Percentiles rank a stretch among this genome's conserved stretches.
phyloP scores from a whole-genome alignment of 306 rosid species.

The Luffa aegyptiaca region DNA sequence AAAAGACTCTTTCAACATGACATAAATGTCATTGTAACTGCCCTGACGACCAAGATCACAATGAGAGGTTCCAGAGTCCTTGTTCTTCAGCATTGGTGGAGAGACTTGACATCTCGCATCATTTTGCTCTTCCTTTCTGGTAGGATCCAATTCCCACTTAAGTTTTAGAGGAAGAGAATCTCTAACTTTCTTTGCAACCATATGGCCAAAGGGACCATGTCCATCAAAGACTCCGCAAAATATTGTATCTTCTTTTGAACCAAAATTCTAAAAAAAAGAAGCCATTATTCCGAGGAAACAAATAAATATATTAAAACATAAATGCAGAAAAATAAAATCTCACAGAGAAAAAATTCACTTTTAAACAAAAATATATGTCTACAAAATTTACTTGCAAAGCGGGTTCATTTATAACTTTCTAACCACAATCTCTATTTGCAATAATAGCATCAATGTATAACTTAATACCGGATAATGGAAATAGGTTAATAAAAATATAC shows the following conservation, averaged over 20 bases:
- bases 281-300: background rate
- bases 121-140: conserved; percentile 16
- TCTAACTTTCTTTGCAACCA: conserved; percentile 72
- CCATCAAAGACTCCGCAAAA: conserved; percentile 95
- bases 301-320: background rate
- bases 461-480: background rate
- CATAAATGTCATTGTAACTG: conserved; percentile 15
- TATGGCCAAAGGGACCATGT: conserved; percentile 84
- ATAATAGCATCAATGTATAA: background rate
- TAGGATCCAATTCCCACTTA: conserved; percentile 33
- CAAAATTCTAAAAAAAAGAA: conserved; percentile 35
- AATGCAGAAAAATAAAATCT: background rate
- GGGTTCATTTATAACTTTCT: background rate
- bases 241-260: conserved; percentile 30
- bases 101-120: conserved; percentile 20
- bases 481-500: background rate
- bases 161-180: conserved; percentile 68
- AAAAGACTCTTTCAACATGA: conserved; percentile 35
- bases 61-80: conserved; percentile 13
- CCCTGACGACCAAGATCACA: background rate
- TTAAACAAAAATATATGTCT: background rate
- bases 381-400: background rate
- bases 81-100: conserved; percentile 23
- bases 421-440: background rate
- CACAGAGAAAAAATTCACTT: background rate